phyloP scores from a whole-genome alignment of 768 basidiomycete genomes.

The Rhizopogon vulgaris region DNA sequence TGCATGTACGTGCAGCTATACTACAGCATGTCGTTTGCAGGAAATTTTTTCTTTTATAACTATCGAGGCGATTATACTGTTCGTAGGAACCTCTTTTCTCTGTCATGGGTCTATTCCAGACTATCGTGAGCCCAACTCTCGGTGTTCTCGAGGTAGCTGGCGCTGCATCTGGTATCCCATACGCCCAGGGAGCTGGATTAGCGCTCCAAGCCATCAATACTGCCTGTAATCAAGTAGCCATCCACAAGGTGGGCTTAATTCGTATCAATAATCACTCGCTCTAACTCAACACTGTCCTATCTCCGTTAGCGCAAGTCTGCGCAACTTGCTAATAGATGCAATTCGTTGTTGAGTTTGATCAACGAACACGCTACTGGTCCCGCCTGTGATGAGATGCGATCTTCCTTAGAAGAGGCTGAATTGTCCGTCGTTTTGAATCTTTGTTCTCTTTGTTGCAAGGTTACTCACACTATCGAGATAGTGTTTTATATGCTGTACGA shows the following conservation, averaged over 20 bases:
- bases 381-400: slow-evolving; percentile 34
- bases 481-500: slow-evolving; percentile 36
- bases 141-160: slow-evolving; percentile 38
- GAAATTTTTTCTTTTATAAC: not conserved
- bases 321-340: slow-evolving; percentile 38
- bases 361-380: slow-evolving; percentile 33
- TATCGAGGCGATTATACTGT: not conserved
- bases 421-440: slow-evolving; percentile 28
- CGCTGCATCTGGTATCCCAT: slow-evolving; percentile 39
- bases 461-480: slow-evolving; percentile 10
- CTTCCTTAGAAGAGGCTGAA: slow-evolving; percentile 37
- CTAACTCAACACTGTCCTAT: slow-evolving; percentile 3
- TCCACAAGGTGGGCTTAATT: slow-evolving; percentile 39
- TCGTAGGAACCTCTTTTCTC: not conserved
- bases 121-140: slow-evolving; percentile 12
- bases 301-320: slow-evolving; percentile 30
- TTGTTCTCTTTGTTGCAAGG: not conserved
- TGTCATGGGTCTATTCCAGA: not conserved
- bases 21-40: not conserved
- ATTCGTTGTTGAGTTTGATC: slow-evolving; percentile 31
- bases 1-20: not conserved
- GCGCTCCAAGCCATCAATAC: slow-evolving; percentile 38
- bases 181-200: slow-evolving; percentile 37
- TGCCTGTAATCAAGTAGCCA: slow-evolving; percentile 38
- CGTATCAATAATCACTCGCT: not conserved